Evolutionary conservation across 345 rosid genomes (phyloP).

Genomic region (Eucalyptus pauciflora): DNA sequence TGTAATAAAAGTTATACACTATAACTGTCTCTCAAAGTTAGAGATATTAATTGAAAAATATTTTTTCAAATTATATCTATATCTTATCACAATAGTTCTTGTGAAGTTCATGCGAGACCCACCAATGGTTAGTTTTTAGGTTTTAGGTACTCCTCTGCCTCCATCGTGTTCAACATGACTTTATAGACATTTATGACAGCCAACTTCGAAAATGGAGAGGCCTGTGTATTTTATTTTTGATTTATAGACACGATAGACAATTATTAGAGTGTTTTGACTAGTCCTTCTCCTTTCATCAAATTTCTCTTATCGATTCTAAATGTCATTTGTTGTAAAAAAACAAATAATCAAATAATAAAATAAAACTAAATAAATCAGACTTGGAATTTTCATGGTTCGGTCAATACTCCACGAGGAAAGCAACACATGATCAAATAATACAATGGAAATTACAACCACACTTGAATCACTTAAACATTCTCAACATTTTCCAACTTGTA

Average conservation of each 20-base stretch:
- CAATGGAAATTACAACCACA: not conserved
- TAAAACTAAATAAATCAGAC: not conserved
- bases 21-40: not conserved
- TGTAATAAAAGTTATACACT: not conserved
- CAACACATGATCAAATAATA: not conserved
- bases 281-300: not conserved
- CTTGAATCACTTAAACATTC: not conserved
- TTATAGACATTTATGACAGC: not conserved
- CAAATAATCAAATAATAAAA: not conserved
- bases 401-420: not conserved
- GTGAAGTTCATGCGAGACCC: not conserved
- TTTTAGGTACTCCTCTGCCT: not conserved
- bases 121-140: not conserved
- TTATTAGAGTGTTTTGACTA: not conserved
- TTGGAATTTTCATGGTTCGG: not conserved
- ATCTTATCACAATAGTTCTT: not conserved
- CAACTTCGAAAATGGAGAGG: not conserved
- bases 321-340: not conserved
- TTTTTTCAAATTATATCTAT: not conserved
- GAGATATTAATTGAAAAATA: not conserved
- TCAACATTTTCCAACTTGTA: not conserved
- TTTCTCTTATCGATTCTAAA: not conserved
- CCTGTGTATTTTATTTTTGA: not conserved
- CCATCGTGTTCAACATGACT: not conserved
- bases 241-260: not conserved